These are phyloP conservation scores for Alternaria burnsii DNA, from an alignment of 2,329 filamentous ascomycete species.

Conservation along the genomic window DNA sequence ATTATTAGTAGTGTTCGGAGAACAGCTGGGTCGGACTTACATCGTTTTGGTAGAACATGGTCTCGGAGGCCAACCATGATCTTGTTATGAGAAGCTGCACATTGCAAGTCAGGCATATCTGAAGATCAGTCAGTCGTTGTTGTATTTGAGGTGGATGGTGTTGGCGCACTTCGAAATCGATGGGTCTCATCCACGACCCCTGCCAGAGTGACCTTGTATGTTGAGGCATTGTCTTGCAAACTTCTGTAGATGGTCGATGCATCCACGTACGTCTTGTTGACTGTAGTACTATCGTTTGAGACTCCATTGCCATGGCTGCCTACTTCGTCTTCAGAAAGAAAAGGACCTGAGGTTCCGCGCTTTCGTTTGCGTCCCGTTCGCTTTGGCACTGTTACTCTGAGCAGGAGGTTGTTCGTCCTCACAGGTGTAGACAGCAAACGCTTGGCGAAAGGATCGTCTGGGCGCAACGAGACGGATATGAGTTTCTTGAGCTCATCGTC, in stretches of 20 bases:
- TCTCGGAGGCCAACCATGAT: conserved; percentile 77
- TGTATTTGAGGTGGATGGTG: background rate
- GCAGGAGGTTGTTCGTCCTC: conserved; percentile 80
- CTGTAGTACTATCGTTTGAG: background rate
- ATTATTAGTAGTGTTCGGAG: background rate
- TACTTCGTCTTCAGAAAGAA: conserved; percentile 46
- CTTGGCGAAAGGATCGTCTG: conserved; percentile 79
- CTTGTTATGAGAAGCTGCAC: conserved; percentile 71
- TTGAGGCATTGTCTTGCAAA: conserved; percentile 73
- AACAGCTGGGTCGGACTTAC: conserved; percentile 55
- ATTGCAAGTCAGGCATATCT: conserved; percentile 87
- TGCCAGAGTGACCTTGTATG: conserved; percentile 73
- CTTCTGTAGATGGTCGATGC: conserved; percentile 64
- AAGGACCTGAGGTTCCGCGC: conserved; percentile 75
- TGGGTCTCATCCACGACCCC: conserved; percentile 82
- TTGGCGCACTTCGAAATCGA: conserved; percentile 74
- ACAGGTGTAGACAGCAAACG: conserved; percentile 80
- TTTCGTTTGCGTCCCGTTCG: conserved; percentile 87
- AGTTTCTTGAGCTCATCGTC: conserved; percentile 56
- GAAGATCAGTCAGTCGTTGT: conserved; percentile 23
- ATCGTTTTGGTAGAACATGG: conserved; percentile 74
- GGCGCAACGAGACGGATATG: conserved; percentile 77
- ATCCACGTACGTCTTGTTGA: conserved; percentile 25
- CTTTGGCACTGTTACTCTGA: conserved; percentile 87
- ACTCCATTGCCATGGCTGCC: conserved; percentile 1